phyloP scores from a whole-genome alignment of 768 basidiomycete species.

The Boletus edulis region DNA sequence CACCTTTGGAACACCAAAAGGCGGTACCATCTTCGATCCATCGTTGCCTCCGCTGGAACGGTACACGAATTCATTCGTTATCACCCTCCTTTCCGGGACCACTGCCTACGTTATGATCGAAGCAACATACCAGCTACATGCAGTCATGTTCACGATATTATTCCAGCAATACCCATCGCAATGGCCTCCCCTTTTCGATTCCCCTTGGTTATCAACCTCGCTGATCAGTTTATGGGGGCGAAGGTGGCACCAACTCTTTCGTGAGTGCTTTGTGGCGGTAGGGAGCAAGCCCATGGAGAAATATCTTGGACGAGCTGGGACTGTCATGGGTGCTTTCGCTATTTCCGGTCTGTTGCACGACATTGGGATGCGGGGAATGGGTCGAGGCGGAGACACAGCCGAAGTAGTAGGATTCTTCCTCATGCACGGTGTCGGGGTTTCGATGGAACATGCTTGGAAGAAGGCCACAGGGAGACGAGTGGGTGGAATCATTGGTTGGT shows the following conservation, averaged over 20 bases:
- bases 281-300: constrained; percentile 44
- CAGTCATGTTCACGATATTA: constrained; percentile 43
- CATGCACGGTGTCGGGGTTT: constrained; percentile 50
- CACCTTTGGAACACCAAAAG: constrained; percentile 34
- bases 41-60: constrained; percentile 31
- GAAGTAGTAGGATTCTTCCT: constrained; percentile 52
- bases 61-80: constrained; percentile 41
- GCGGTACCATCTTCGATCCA: constrained; percentile 38
- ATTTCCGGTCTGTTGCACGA: constrained; percentile 62
- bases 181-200: constrained; percentile 64
- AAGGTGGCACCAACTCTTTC: constrained; percentile 71
- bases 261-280: constrained; percentile 52
- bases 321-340: constrained; percentile 56
- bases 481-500: constrained; percentile 44
- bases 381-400: constrained; percentile 45
- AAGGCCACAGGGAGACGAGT: constrained; percentile 43
- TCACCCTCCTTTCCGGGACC: constrained; percentile 44
- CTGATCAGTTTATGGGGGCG: constrained; percentile 60
- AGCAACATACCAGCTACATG: constrained; percentile 37
- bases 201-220: constrained; percentile 57
- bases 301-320: constrained; percentile 47
- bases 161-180: constrained; percentile 48
- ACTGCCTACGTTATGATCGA: constrained; percentile 46
- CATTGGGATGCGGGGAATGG: constrained; percentile 57
- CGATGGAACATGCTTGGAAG: constrained; percentile 49